Evolutionary conservation across 805 yeast species (phyloP).

Genomic region (Kodamaea fukazawae): DNA sequence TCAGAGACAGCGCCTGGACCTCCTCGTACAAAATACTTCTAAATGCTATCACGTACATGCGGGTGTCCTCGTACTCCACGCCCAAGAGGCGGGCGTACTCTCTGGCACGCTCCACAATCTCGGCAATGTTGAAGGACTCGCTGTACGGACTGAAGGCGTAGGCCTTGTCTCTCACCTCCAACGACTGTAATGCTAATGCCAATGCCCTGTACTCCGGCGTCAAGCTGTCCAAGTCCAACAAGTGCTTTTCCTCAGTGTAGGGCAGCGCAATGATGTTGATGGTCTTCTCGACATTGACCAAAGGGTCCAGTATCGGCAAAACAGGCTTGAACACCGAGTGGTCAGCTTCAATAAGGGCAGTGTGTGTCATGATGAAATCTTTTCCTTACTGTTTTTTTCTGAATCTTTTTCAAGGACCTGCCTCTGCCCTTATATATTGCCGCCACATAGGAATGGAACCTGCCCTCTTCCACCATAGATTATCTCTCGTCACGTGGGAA

Average conservation of each 20-base stretch:
- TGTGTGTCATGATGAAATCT: slow-evolving; percentile 1
- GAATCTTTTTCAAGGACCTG: neutral
- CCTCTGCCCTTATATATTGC: neutral
- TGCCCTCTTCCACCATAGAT: too few species aligned
- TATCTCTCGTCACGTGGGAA: too few species aligned
- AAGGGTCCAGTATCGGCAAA: slow-evolving; percentile 2
- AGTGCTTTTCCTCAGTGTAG: slow-evolving; percentile 25
- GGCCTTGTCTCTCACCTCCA: slow-evolving; percentile 14
- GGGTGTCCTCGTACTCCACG: slow-evolving; percentile 13
- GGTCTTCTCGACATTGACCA: neutral
- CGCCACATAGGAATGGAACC: neutral
- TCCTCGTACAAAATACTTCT: slow-evolving; percentile 28
- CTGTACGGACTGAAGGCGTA: slow-evolving; percentile 26
- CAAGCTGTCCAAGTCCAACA: slow-evolving; percentile 22
- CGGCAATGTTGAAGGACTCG: slow-evolving; percentile 26
- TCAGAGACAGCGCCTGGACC: slow-evolving; percentile 21
- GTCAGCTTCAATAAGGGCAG: slow-evolving; percentile 7
- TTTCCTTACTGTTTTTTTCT: neutral
- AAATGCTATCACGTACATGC: slow-evolving; percentile 33
- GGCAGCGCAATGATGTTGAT: slow-evolving; percentile 26
- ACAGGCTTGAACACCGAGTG: slow-evolving; percentile 5
- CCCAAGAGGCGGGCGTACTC: slow-evolving; percentile 12
- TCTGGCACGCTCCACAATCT: slow-evolving; percentile 17
- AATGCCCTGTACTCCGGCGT: slow-evolving; percentile 20
- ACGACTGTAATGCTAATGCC: slow-evolving; percentile 30